Evolutionary conservation across 2,329 filamentous ascomycete genomes (phyloP), one percentile per base, ranked within the genome.

Genomic region (Monilinia fructicola): DNA sequence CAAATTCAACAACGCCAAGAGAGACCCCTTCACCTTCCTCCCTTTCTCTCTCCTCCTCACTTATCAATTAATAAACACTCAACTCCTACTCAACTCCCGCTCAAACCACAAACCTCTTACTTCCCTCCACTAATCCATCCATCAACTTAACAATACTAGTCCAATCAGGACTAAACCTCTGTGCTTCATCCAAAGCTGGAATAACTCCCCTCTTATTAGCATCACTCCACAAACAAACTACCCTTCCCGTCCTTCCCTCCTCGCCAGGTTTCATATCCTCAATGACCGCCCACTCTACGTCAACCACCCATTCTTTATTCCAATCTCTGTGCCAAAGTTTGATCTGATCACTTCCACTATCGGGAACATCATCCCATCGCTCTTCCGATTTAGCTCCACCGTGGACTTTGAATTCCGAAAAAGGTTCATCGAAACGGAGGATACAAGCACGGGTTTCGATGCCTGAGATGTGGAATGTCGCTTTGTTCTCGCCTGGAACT

Each of bases 181-280:
- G 81, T 59, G 91, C 82, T 78, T 98, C 93, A 72, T 95, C 90
- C 62, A 94, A 84, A 0, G 93, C 93, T 0, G 94, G 93, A 58
- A 98, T 93, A 1, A 83, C 82, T 4, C 86, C 89, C 2, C 79
- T 78, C 46, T 81, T 79, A 74, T 97, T 97, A 54, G 86, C 88
- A 79, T 99, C 95, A 73, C 90, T 92, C 93, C 93, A 98, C 42
- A 91, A 81, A 78, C 95, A 98, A 21, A 89, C 83, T 1, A 93
- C 87, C 44, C 80, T 83, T 1, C 93, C 91, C 70, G 82, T 83
- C 44, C 92, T 73, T 23, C 78, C 77, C 67, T 77, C 72, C 18
- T 77, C 77, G 64, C 75, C 72, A 48, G 74, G 74, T 21, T 73
- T 69, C 52, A 77, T 74, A 61, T 71, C 69, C 31, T 73, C 74